phyloP scores from a whole-genome alignment of 2,329 filamentous ascomycete species.

The Xylaria hypoxylon region DNA sequence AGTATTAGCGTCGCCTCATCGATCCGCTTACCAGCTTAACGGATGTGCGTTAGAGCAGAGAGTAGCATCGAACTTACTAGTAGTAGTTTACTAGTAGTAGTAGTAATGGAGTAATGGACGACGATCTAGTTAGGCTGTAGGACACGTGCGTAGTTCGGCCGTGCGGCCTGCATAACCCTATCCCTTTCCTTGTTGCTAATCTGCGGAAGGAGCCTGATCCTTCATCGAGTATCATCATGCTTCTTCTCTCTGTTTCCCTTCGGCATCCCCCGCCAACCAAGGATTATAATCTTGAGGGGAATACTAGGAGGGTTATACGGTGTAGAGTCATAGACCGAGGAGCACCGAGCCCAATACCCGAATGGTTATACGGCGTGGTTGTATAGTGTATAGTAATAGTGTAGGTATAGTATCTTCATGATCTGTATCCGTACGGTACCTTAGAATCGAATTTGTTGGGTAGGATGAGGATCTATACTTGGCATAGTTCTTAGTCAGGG shows the following conservation, averaged over 20 bases:
- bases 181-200: slow-evolving; percentile 7
- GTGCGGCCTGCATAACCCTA: slow-evolving; percentile 1
- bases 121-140: slow-evolving; percentile 1
- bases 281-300: background rate
- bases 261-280: background rate
- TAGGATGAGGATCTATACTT: slow-evolving; percentile 30
- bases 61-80: no score
- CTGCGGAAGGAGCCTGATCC: slow-evolving; percentile 28
- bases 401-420: slow-evolving; percentile 8
- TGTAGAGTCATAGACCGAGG: background rate
- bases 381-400: slow-evolving; percentile 23
- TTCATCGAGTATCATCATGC: slow-evolving; percentile 6
- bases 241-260: background rate
- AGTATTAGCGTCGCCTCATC: slow-evolving; percentile 36
- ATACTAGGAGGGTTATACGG: slow-evolving; percentile 2
- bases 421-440: slow-evolving; percentile 15
- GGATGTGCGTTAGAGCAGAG: background rate
- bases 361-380: slow-evolving; percentile 6
- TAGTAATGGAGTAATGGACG: no score
- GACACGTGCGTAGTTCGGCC: slow-evolving; percentile 15
- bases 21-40: slow-evolving; percentile 41
- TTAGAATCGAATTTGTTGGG: slow-evolving; percentile 17
- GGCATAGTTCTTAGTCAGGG: slow-evolving; percentile 10
- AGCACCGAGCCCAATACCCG: background rate
- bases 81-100: no score